A percentile compares a stretch with the other conserved stretches of the same genome.
Conservation (phyloP, 768 basidiomycete genomes). For the Amanita jacksonii region DNA sequence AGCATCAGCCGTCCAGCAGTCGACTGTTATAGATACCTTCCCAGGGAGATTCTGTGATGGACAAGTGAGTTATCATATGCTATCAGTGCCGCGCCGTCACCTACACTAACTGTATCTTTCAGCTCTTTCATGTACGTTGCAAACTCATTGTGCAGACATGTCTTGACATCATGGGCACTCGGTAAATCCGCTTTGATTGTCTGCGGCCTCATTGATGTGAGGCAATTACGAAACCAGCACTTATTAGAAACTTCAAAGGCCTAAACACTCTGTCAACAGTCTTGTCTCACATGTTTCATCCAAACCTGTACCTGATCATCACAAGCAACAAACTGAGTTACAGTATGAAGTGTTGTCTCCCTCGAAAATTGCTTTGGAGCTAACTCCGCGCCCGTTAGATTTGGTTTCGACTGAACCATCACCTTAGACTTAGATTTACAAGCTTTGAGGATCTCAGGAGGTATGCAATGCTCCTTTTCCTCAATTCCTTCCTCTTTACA, state of each 20-base stretch:
- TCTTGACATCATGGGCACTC: constrained; percentile 8
- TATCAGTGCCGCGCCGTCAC: too few species aligned
- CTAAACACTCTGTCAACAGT: neutral
- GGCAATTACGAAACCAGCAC: neutral
- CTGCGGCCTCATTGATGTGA: constrained; percentile 11
- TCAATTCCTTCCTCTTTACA: constrained; percentile 6
- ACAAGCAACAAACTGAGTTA: too few species aligned
- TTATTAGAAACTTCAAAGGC: constrained; percentile 5
- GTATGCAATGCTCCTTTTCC: constrained; percentile 4
- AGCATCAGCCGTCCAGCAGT: constrained; percentile 14
- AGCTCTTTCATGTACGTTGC: constrained; percentile 3
- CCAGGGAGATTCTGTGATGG: constrained; percentile 9
- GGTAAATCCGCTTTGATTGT: constrained; percentile 9
- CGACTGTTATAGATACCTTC: constrained; percentile 13
- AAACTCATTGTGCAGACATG: constrained; percentile 9
- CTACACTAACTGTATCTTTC: constrained; percentile 10
- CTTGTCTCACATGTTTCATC: too few species aligned
- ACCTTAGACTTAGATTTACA: too few species aligned
- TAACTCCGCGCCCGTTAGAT: too few species aligned
- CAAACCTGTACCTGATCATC: too few species aligned
- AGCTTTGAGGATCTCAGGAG: too few species aligned
- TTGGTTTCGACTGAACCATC: too few species aligned
- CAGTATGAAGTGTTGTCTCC: too few species aligned
- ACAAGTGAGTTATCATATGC: too few species aligned
- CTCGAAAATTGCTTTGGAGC: too few species aligned